Base-by-base conservation (phyloP, 768 basidiomycete genomes). In the Psilocybe azurescens region DNA sequence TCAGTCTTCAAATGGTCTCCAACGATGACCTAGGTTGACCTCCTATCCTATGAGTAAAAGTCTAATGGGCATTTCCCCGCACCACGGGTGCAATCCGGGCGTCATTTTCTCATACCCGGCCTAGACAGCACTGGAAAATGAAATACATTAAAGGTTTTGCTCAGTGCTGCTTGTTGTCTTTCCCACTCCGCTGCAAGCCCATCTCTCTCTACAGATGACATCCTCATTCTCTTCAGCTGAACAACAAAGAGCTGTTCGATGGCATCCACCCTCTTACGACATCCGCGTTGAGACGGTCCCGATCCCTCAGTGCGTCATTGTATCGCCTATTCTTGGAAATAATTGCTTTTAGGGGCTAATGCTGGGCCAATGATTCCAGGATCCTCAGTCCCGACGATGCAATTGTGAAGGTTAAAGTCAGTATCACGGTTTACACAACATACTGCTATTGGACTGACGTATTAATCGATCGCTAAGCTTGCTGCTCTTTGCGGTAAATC, bases 351-450 rank as follows among this genome's bases (percentile, higher is more conserved):
- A 58, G 56, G 44, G n/a, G 46, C 24, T 49, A 47, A 18, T 47
- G 3, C 3, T 58, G 32, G 32, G 32, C n/a, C 18, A 24, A 32
- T 30, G 10, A 29, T 18, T 38, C 7, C 62, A 91, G 90, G 60
- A 86, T 93, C 51, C 78, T 85, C 60, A 80, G 91, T 62, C 84
- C 89, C 1, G 91, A 93, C 70, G 90, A 93, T 77, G 91, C 84
- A 1, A 90, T 94, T 49, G 82, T 93, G 57, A 91, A 88, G 78
- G 84, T 92, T 56, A 85, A 82, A 74, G 91, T 87, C 63, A 56
- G 80, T 47, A n/a, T 33, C 28, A 8, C 33, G 6, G 33, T 6
- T 36, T 1, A 30, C 5, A 50, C 16, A 58, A 55, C 5, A 28
- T 10, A 30, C 32, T 36, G 16, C 53, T 46, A 49, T 28, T 51